Conservation (phyloP, 2,329 filamentous ascomycete genomes). For the Fusarium sacchari region DNA sequence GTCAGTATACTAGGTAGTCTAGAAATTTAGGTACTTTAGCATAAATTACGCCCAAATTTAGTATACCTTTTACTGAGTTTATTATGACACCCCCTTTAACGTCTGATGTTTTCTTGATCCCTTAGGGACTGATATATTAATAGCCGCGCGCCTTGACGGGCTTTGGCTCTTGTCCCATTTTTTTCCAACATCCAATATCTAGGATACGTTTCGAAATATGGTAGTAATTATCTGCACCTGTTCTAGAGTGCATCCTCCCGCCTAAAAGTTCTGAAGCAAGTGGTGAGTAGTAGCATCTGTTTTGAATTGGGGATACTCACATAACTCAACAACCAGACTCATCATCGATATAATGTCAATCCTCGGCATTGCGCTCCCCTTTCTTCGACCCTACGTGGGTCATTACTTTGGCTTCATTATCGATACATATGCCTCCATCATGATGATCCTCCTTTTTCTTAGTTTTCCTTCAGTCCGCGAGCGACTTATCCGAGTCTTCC, state of each 20-base stretch:
- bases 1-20: too few species aligned
- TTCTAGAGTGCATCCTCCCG: fast-evolving
- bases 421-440: background rate
- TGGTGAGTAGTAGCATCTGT: background rate
- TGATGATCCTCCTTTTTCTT: background rate
- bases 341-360: background rate
- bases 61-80: background rate
- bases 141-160: background rate
- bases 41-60: background rate
- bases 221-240: background rate
- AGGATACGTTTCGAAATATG: background rate
- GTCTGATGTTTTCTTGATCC: background rate
- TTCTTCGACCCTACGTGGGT: background rate
- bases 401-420: background rate
- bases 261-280: background rate
- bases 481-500: background rate
- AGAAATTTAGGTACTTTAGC: background rate
- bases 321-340: background rate
- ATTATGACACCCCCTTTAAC: too few species aligned
- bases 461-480: background rate
- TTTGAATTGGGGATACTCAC: background rate
- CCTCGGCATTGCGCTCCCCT: background rate
- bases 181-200: background rate
- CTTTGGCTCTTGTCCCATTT: background rate
- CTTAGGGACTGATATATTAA: background rate